Conservation (phyloP, 2,329 filamentous ascomycete species). For the Fusarium fujikuroi region DNA sequence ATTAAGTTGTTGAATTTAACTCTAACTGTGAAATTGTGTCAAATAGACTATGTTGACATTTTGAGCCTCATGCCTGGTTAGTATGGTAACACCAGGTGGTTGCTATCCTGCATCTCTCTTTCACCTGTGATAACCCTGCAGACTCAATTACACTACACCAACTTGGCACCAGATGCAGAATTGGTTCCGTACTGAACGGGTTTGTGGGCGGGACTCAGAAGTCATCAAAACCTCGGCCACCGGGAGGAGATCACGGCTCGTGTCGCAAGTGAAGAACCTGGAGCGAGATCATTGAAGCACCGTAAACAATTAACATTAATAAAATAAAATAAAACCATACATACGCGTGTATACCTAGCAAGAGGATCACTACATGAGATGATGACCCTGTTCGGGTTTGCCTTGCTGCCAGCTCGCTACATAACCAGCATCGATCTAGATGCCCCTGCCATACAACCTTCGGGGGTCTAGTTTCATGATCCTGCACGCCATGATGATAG, state of each 20-base stretch:
- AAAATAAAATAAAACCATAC: neutral
- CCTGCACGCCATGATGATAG: conserved; percentile 34
- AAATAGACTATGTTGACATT: neutral
- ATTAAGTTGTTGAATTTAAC: too few relatives aligned
- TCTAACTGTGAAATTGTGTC: neutral
- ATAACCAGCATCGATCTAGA: conserved; percentile 27
- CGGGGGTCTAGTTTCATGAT: conserved; percentile 39
- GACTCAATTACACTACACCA: conserved; percentile 37
- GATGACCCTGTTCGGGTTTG: conserved; percentile 9
- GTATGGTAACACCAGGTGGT: neutral
- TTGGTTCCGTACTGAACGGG: conserved; percentile 30
- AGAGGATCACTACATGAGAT: neutral
- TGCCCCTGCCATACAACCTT: conserved; percentile 28
- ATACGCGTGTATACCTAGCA: neutral
- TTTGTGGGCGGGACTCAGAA: conserved; percentile 16
- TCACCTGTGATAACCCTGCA: conserved; percentile 39
- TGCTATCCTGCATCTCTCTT: conserved; percentile 26
- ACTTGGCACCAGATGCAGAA: conserved; percentile 31
- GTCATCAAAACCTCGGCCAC: conserved; percentile 21
- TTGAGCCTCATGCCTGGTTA: neutral
- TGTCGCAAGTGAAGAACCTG: neutral
- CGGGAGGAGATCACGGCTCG: conserved; percentile 22
- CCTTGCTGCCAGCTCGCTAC: conserved; percentile 26
- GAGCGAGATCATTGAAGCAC: neutral
- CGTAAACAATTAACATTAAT: neutral